Base-by-base conservation (phyloP, 768 basidiomycete genomes). In the Serpula lacrymans region DNA sequence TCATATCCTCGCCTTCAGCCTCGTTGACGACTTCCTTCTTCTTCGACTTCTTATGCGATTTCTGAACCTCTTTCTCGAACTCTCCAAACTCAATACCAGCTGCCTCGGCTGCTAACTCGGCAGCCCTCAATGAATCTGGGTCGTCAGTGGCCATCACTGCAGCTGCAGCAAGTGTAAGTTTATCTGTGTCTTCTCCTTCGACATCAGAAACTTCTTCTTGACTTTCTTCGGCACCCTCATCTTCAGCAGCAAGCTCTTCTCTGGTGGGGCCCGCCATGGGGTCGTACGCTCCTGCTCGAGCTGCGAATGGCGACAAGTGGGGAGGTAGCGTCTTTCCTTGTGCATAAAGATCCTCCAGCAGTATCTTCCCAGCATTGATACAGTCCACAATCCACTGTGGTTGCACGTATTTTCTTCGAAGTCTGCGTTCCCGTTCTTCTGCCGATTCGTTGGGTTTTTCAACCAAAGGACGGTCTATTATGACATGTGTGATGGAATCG, bases 371-470 rank as follows among this genome's bases (percentile, higher is more conserved):
- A 6, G 80, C 76, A 59, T 99, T 99, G 58, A 96, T 82, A 60
- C 88, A 96, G 60, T 99, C 96, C 25, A 91, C 89, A 23, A 96
- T 77, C 96, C 96, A 98, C 62, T 98, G 95, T 9, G 96, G 96
- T 62, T 98, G 96, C 13, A 98, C 76, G 60, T 87, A 90, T 57
- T 88, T 91, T 54, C 92, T 76, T 59, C 78, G 78, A 31, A 72
- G 64, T 26, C 80, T 72, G 30, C 75, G 70, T 50, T 82, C 78
- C 50, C 76, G 74, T 49, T 84, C 78, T 38, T 77, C 78, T 12
- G 68, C 49, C 1, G 74, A 72, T 54, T 80, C 82, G 39, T 72
- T 62, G 18, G 55, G 37, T 47, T 62, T 68, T 46, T 68, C 68
- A 9, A 74, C 64, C 24, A 78, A 47, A 2, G 96, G 95, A 31